Evolutionary conservation across 1,284 basidiomycete genomes (phyloP).

Genomic region (Cutaneotrichosporon cutaneum): DNA sequence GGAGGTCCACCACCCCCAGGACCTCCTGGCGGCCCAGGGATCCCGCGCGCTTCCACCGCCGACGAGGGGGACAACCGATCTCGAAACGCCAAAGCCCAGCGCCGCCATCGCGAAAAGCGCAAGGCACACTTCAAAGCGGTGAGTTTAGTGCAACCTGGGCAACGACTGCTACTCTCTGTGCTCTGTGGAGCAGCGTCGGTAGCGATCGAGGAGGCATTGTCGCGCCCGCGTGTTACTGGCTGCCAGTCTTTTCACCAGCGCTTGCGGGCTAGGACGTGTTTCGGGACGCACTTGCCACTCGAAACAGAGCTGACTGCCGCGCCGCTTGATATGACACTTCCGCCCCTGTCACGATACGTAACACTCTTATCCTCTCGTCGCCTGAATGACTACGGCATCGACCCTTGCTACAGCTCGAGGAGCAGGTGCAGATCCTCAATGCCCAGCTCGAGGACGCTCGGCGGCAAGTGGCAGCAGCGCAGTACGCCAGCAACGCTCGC

Average conservation of each 20-base stretch:
- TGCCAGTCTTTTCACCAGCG: neutral
- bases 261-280: neutral
- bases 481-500: constrained; percentile 26
- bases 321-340: constrained; percentile 1
- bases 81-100: constrained; percentile 83
- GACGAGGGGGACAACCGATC: constrained; percentile 49
- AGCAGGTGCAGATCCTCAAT: constrained; percentile 40
- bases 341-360: constrained; percentile 9
- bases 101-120: constrained; percentile 83
- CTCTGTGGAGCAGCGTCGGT: neutral
- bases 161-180: neutral
- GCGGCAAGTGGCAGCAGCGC: constrained; percentile 40
- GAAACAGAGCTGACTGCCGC: constrained; percentile 5
- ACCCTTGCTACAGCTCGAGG: constrained; percentile 37
- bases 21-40: neutral
- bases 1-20: constrained; percentile 1
- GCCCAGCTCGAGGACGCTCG: constrained; percentile 47
- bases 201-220: neutral
- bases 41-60: constrained; percentile 1
- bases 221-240: neutral
- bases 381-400: constrained; percentile 4
- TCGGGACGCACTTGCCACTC: neutral
- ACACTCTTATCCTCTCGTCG: neutral
- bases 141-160: constrained; percentile 32
- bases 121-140: constrained; percentile 91